Percentiles rank a stretch among this genome's conserved stretches.
Evolutionary conservation across 2,329 filamentous ascomycete species (phyloP).

Genomic region (Onygena corvina): DNA sequence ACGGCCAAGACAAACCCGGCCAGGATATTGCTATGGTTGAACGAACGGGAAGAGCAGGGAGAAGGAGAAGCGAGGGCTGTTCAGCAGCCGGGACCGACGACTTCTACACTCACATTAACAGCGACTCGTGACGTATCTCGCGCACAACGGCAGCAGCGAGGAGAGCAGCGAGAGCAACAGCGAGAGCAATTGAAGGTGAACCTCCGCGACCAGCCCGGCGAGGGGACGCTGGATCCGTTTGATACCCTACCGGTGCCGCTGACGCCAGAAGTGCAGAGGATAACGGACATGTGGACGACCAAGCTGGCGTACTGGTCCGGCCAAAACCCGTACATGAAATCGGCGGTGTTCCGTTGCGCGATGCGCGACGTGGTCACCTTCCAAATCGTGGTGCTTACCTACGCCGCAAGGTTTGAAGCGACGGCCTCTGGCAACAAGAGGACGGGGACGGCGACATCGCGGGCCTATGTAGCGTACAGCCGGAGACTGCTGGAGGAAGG

Average conservation of each 20-base stretch:
- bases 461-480: conserved; percentile 23
- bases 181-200: conserved; percentile 19
- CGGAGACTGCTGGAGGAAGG: conserved; percentile 23
- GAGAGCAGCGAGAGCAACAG: too few relatives aligned
- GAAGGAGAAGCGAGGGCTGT: not conserved
- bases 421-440: conserved; percentile 20
- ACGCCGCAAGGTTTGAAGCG: conserved; percentile 29
- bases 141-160: not conserved
- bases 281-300: conserved; percentile 28
- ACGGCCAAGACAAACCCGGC: not conserved
- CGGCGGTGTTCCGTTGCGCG: conserved; percentile 26
- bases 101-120: not conserved
- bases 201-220: not conserved
- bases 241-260: conserved; percentile 21
- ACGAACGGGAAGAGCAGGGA: not conserved
- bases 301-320: conserved; percentile 34
- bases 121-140: not conserved
- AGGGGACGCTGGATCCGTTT: conserved; percentile 21
- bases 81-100: not conserved
- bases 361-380: conserved; percentile 28
- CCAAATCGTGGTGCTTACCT: conserved; percentile 27
- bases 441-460: conserved; percentile 12
- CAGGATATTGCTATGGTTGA: not conserved
- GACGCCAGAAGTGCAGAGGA: conserved; percentile 22
- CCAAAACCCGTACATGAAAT: conserved; percentile 29